Evolutionary conservation across 129 eudicot genomes (phyloP), one percentile per base, ranked within the genome.

Genomic region (Kitagawia praeruptora): DNA sequence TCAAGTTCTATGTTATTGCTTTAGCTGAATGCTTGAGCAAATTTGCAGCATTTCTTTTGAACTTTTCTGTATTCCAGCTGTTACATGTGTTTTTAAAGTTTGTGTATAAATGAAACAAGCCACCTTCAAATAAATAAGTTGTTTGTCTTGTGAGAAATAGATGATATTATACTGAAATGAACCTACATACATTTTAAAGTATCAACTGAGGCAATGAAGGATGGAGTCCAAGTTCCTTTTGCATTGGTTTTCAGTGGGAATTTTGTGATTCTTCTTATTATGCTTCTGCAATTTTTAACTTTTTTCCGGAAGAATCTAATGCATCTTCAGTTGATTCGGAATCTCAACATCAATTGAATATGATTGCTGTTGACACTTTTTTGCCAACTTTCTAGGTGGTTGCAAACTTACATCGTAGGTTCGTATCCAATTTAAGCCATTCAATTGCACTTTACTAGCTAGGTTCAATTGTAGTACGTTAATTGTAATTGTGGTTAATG

Each of bases 91-190:
- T 46, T 46, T 70, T 70, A 13, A 28, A 11, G 54, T 75, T 44
- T 53, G 75, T 79, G 83, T 70, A 86, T 82, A 82, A 84, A 80
- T 84, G 14, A 82, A 84, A 74, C 82, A 74, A 77, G 10, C 15
- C 27, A 67, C 81, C 28, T 27, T 66, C 15, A 9, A n/a, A 81
- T 46, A 31, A 74, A 5, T 21, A 72, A 51, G 0, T 51, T 27
- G 77, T 46, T 25, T 13, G 31, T 10, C 8, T 15, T 74, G 11
- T 44, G 31, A 12, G 38, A 21, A 73, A 11, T 21, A 71, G 49
- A 40, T 71, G 70, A 2, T 75, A 41, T 8, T 63, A 9, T 31
- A 75, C 63, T 73, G 77, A 70, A 76, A 79, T 73, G 49, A 54
- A 41, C 51, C 74, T 80, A 5, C 71, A 9, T 64, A 64, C 6